These are phyloP conservation scores for Penicillium sp. DNA, from an alignment of 2,329 filamentous ascomycete species.

Conservation along the genomic window DNA sequence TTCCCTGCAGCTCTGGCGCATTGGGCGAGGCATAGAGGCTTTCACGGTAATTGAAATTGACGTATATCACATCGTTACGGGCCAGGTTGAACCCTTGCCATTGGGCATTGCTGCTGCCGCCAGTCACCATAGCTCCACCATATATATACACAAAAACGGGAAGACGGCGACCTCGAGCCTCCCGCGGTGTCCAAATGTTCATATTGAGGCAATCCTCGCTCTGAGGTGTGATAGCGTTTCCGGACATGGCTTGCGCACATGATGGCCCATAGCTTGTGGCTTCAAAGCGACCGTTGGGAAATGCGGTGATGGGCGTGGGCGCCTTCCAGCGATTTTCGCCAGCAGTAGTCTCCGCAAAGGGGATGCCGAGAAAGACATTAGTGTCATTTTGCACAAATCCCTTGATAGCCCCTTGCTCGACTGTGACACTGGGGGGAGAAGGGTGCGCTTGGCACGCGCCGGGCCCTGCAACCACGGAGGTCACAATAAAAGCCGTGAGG, in stretches of 20 bases:
- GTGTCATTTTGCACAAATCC: constrained; percentile 28
- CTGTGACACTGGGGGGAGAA: constrained; percentile 10
- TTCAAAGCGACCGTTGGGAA: constrained; percentile 13
- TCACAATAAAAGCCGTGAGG: constrained; percentile 15
- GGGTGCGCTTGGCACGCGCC: neutral
- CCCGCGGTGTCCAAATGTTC: constrained; percentile 23
- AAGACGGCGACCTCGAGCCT: constrained; percentile 8
- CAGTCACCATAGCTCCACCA: constrained; percentile 63
- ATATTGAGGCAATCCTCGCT: constrained; percentile 25
- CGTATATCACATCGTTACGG: constrained; percentile 25
- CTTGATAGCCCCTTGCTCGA: constrained; percentile 23
- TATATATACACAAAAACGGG: constrained; percentile 53
- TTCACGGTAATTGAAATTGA: constrained; percentile 27
- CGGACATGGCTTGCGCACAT: constrained; percentile 26
- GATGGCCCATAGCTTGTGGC: constrained; percentile 21
- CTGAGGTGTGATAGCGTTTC: constrained; percentile 20
- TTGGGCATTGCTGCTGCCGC: constrained; percentile 25
- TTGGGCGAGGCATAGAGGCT: constrained; percentile 24
- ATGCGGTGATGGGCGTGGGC: constrained; percentile 12
- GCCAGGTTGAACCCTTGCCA: constrained; percentile 26
- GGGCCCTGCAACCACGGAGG: constrained; percentile 9
- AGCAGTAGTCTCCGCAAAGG: constrained; percentile 22
- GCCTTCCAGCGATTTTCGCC: constrained; percentile 26
- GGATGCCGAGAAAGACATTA: constrained; percentile 26
- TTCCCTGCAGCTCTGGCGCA: constrained; percentile 20